These are phyloP conservation scores for Aegilops speltoides DNA, from an alignment of 176 grass and related monocot species.

Conservation along the genomic window DNA sequence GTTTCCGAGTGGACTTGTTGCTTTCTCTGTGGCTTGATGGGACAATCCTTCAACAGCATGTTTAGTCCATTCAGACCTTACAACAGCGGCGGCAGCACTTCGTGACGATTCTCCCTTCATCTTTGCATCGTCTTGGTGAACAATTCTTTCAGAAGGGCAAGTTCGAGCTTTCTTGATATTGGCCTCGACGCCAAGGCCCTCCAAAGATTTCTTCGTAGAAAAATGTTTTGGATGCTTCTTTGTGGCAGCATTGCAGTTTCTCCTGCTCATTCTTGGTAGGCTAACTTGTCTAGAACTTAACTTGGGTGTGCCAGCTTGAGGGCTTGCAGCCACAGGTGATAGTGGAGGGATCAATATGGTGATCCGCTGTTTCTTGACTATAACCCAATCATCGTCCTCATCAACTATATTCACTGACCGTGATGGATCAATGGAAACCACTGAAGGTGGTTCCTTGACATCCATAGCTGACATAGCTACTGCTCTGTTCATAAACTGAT, in stretches of 20 bases:
- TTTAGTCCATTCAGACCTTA: conserved; percentile 28
- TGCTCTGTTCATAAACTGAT: neutral
- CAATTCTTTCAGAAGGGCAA: conserved; percentile 9
- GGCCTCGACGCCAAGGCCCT: neutral
- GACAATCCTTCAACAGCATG: conserved; percentile 23
- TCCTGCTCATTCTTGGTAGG: conserved; percentile 23
- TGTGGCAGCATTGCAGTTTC: conserved; percentile 18
- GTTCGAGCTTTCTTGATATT: neutral
- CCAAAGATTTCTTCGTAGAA: conserved; percentile 6
- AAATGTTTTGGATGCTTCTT: conserved; percentile 33
- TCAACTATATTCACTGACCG: conserved; percentile 21
- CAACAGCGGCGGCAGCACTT: conserved; percentile 12
- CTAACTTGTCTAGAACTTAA: conserved; percentile 16
- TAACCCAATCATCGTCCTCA: conserved; percentile 48
- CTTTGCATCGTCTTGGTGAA: neutral
- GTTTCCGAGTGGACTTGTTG: neutral
- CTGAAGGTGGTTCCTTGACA: conserved; percentile 10
- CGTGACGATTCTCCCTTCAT: neutral
- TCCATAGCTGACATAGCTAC: neutral
- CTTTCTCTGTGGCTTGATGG: neutral
- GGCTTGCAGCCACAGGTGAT: conserved; percentile 27
- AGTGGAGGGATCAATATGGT: conserved; percentile 46
- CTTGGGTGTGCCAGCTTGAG: conserved; percentile 1
- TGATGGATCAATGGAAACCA: conserved; percentile 1
- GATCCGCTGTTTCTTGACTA: conserved; percentile 56